phyloP scores from a whole-genome alignment of 805 yeast species.

The Candida berthetii region DNA sequence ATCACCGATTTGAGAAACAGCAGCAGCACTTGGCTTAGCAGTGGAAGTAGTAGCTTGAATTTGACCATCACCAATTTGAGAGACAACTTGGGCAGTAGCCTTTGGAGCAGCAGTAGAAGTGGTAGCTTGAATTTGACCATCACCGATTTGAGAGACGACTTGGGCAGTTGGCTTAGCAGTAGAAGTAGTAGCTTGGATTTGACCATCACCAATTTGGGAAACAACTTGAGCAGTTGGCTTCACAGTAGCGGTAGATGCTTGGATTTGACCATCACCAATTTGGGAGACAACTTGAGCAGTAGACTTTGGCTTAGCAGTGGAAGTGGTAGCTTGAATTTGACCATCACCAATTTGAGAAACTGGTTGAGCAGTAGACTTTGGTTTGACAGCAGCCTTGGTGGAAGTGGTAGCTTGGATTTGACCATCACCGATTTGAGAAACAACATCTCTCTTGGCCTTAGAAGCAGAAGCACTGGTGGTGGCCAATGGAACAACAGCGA shows the following conservation, averaged over 20 bases:
- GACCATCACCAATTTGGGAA: conserved; percentile 15
- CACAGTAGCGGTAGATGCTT: conserved; percentile 8
- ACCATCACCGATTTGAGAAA: conserved; percentile 29
- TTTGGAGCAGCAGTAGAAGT: conserved; percentile 20
- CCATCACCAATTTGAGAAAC: conserved; percentile 15
- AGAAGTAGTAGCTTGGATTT: conserved; percentile 18
- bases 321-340: conserved; percentile 12
- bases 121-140: conserved; percentile 51
- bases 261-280: conserved; percentile 16
- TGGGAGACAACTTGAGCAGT: conserved; percentile 16
- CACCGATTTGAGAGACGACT: conserved; percentile 43
- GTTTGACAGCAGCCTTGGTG: conserved; percentile 12
- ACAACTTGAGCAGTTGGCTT: conserved; percentile 12
- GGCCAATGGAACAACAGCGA: conserved; percentile 20
- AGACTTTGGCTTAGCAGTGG: conserved; percentile 5
- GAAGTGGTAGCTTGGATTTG: conserved; percentile 42
- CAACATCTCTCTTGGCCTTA: conserved; percentile 12
- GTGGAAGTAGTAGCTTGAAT: conserved; percentile 18
- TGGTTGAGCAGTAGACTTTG: conserved; percentile 13
- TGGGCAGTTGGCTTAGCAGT: conserved; percentile 15
- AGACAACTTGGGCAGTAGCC: conserved; percentile 12
- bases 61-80: neutral
- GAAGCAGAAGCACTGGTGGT: conserved; percentile 12
- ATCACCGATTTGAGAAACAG: conserved; percentile 16
- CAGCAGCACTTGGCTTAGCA: conserved; percentile 11